These are phyloP conservation scores for Cryptosporidium parvum DNA, from an alignment of 169 alveolate species.

Conservation along the genomic window DNA sequence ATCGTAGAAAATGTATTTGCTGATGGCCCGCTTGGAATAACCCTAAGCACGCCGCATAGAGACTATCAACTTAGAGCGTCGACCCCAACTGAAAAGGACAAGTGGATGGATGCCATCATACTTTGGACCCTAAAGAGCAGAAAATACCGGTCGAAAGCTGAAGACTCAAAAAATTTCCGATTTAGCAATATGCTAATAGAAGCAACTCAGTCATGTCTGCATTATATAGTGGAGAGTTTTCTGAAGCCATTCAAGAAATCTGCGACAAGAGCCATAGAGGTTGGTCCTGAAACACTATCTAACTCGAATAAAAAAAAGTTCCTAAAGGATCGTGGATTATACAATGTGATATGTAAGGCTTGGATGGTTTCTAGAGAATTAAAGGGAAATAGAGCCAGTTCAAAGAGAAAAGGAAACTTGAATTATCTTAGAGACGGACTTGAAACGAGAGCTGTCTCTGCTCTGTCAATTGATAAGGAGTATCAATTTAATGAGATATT, in stretches of 20 bases:
- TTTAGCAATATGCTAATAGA: slow-evolving; percentile 70
- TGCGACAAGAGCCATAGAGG: slow-evolving; percentile 69
- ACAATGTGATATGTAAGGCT: slow-evolving; percentile 61
- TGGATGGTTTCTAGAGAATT: slow-evolving; percentile 59
- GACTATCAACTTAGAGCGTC: slow-evolving; percentile 69
- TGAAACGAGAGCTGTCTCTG: slow-evolving; percentile 9
- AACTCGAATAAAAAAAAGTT: slow-evolving; percentile 60
- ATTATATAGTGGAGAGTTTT: slow-evolving; percentile 68
- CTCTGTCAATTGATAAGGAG: slow-evolving; percentile 10
- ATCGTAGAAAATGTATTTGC: slow-evolving; percentile 72
- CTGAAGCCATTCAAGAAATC: slow-evolving; percentile 70
- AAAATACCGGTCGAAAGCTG: slow-evolving; percentile 53
- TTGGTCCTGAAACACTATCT: slow-evolving; percentile 69
- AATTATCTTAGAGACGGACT: not conserved
- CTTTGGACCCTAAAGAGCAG: slow-evolving; percentile 69
- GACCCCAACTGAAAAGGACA: slow-evolving; percentile 70
- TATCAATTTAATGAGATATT: not conserved
- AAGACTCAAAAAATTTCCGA: slow-evolving; percentile 62
- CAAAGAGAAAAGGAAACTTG: slow-evolving; percentile 14
- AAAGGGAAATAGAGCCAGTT: slow-evolving; percentile 22
- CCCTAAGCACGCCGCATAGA: slow-evolving; percentile 66
- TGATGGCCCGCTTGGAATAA: slow-evolving; percentile 75
- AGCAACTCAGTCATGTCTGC: slow-evolving; percentile 70
- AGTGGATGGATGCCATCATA: slow-evolving; percentile 73
- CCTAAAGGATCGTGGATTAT: slow-evolving; percentile 64